Conservation (phyloP, 208 protist genomes). For the Strigomonas culicis region DNA sequence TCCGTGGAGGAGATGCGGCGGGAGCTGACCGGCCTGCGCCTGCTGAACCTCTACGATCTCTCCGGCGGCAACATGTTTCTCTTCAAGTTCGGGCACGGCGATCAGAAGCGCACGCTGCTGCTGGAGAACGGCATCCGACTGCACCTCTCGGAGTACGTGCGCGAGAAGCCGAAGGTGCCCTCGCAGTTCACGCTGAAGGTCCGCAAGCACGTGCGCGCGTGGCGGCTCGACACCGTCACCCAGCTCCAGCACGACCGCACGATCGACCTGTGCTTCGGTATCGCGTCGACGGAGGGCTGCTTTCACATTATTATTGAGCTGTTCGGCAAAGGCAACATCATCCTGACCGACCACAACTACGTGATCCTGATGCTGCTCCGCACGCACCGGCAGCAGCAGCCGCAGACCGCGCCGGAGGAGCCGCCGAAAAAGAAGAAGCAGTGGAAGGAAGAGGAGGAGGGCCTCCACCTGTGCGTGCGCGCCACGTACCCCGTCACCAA, state of each 20-base stretch:
- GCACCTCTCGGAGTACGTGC: slow-evolving; percentile 88
- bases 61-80: slow-evolving; percentile 87
- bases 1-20: slow-evolving; percentile 87
- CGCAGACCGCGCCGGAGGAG: too few species aligned
- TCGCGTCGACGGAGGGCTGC: slow-evolving; percentile 45
- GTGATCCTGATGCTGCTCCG: slow-evolving; percentile 93
- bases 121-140: slow-evolving; percentile 93
- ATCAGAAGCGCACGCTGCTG: slow-evolving; percentile 87
- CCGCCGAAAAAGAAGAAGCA: too few species aligned
- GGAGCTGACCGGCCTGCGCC: slow-evolving; percentile 78
- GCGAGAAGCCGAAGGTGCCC: slow-evolving; percentile 91
- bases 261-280: slow-evolving; percentile 94
- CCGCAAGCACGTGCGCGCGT: slow-evolving; percentile 95
- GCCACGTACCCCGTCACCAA: slow-evolving; percentile 66
- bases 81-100: slow-evolving; percentile 91
- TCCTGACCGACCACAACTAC: slow-evolving; percentile 94
- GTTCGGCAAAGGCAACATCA: slow-evolving; percentile 95
- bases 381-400: slow-evolving; percentile 40
- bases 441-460: slow-evolving; percentile 47
- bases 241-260: slow-evolving; percentile 96
- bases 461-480: slow-evolving; percentile 59
- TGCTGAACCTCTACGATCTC: slow-evolving; percentile 96
- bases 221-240: slow-evolving; percentile 87
- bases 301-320: slow-evolving; percentile 89
- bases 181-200: slow-evolving; percentile 92